These are phyloP conservation scores for Hebeloma cylindrosporum DNA, from an alignment of 768 basidiomycete species.

Conservation along the genomic window DNA sequence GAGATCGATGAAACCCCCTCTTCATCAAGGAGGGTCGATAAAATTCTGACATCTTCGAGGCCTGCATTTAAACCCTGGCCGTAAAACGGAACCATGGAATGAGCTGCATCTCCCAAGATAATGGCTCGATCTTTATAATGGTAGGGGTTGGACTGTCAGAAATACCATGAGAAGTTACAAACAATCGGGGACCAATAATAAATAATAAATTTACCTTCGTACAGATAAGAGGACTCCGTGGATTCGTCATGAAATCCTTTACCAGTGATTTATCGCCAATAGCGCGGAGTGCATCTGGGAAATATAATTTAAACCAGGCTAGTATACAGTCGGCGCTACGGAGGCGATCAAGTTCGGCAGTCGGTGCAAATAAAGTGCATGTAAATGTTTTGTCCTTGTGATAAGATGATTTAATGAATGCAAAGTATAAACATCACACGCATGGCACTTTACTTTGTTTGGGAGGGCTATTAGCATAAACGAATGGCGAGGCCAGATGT, in stretches of 20 bases:
- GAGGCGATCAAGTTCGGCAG: slow-evolving; percentile 69
- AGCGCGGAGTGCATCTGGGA: slow-evolving; percentile 83
- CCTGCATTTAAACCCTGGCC: slow-evolving; percentile 98
- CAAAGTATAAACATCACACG: slow-evolving; percentile 26
- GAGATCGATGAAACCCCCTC: slow-evolving; percentile 57
- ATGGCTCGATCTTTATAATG: slow-evolving; percentile 88
- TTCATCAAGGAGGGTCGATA: slow-evolving; percentile 71
- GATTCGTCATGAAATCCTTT: slow-evolving; percentile 79
- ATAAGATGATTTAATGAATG: slow-evolving; percentile 31
- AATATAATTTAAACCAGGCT: slow-evolving; percentile 79
- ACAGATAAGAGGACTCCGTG: slow-evolving; percentile 86
- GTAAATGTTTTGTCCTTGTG: slow-evolving; percentile 94
- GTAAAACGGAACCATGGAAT: slow-evolving; percentile 98
- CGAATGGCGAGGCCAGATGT: slow-evolving; percentile 98
- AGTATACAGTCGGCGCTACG: slow-evolving; percentile 54
- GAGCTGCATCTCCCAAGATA: slow-evolving; percentile 91
- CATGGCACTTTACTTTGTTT: slow-evolving; percentile 76
- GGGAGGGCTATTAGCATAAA: slow-evolving; percentile 99
- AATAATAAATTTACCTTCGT: slow-evolving; percentile 68
- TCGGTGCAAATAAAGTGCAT: slow-evolving; percentile 92
- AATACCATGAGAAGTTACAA: slow-evolving; percentile 24
- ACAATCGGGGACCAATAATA: slow-evolving; percentile 17
- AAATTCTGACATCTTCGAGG: slow-evolving; percentile 92
- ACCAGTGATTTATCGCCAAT: slow-evolving; percentile 82
- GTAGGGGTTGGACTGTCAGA: slow-evolving; percentile 74